Base-by-base conservation (phyloP, 306 rosid species). In the Betula pendula region DNA sequence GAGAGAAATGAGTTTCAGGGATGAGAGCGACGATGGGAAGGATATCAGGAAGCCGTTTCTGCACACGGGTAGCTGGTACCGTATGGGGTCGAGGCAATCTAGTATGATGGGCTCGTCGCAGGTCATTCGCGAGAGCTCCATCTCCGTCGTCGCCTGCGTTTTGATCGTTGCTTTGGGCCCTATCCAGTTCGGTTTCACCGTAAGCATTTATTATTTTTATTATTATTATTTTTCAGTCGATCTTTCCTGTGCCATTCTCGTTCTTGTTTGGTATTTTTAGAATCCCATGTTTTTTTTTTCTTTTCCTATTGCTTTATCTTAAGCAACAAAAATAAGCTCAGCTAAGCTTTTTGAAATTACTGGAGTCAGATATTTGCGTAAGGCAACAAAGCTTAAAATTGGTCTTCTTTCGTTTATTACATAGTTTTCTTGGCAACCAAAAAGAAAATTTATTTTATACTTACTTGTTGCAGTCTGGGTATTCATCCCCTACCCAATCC, bases 51-150 rank as follows among this genome's bases (percentile, higher is more conserved):
- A 95, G 84, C 99, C 99, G 8, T 92, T 95, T 27, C 77, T 95
- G 24, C 97, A 95, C 68, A 89, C 98, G 2, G 99, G 99, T 50
- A 95, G 99, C 62, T 95, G 99, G 99, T 95, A 92, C 70, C 90
- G 90, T 2, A 92, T 95, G 90, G 91, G 87, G 63, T 88, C 86
- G 31, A 82, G 90, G 78, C 90, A 89, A 53, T 83, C 98, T 70
- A 92, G 97, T 74, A 49, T 89, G 89, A 67, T 89, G 81, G 93
- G 90, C n/a, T 92, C 99, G 5, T 72, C 96, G 8, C 94, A 92
- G 84, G 88, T 82, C 78, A 87, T 95, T 50, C 92, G 92, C 3
- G 98, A 95, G 0, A 81, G 87, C 76, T 87, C 97, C 33, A 79
- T 95, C 69, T 95, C 99, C 71, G 97, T 95, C 6, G 53, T 92